Evolutionary conservation across 164 flowering plant genomes (phyloP).

Genomic region (Magnolia officinalis): DNA sequence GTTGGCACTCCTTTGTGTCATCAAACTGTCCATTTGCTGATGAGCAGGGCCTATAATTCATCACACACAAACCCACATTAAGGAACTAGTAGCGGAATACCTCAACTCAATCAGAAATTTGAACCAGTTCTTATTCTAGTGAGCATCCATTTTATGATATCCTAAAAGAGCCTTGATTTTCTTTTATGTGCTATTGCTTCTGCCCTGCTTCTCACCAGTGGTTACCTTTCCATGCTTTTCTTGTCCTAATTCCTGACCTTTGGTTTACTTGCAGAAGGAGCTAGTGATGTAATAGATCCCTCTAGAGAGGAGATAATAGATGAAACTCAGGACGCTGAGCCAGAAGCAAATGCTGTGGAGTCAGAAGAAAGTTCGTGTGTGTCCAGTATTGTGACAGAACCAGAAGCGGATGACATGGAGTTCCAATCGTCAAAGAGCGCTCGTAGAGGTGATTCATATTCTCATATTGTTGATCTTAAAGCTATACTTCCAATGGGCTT

Average conservation of each 20-base stretch:
- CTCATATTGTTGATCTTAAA: background rate
- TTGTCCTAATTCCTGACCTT: constrained; percentile 3
- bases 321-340: constrained; percentile 12
- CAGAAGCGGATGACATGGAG: constrained; percentile 34
- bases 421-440: constrained; percentile 35
- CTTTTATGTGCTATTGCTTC: background rate
- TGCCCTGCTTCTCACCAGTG: too few relatives aligned
- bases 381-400: constrained; percentile 44
- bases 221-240: background rate
- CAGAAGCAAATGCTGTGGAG: constrained; percentile 17
- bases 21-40: too few relatives aligned
- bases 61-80: too few relatives aligned
- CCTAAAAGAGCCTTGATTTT: background rate
- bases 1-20: too few relatives aligned
- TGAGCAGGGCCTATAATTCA: too few relatives aligned
- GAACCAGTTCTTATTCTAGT: too few relatives aligned
- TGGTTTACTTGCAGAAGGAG: constrained; percentile 21
- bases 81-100: too few relatives aligned
- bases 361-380: constrained; percentile 39
- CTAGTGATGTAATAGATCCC: constrained; percentile 51
- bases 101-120: too few relatives aligned
- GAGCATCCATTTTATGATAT: too few relatives aligned
- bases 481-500: background rate
- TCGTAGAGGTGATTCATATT: constrained; percentile 37
- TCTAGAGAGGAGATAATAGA: constrained; percentile 25